phyloP scores from a whole-genome alignment of 73 alveolate genomes.

The Symbiodinium pilosum region DNA sequence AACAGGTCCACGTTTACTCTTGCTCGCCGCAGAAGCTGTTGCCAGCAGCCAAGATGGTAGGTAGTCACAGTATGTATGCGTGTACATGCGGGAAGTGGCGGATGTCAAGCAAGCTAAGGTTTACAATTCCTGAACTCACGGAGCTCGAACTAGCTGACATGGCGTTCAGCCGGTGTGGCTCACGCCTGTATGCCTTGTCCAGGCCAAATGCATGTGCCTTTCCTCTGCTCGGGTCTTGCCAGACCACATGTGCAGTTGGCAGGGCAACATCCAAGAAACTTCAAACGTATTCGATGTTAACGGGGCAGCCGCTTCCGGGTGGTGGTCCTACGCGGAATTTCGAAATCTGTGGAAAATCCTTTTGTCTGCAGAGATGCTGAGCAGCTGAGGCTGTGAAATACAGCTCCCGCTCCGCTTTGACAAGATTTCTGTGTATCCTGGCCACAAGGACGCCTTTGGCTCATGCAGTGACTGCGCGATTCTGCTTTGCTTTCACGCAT shows the following conservation, averaged over 20 bases:
- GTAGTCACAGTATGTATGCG: neutral
- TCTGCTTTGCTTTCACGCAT: neutral
- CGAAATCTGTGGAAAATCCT: neutral
- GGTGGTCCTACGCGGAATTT: neutral
- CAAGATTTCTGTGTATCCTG: conserved; percentile 49
- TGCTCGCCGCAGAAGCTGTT: conserved; percentile 60
- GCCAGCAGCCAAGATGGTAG: neutral
- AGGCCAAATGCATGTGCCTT: neutral
- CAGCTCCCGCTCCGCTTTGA: conserved; percentile 83
- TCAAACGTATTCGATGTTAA: conserved; percentile 45
- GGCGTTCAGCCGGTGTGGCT: conserved; percentile 83
- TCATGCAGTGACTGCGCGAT: neutral
- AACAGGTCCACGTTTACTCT: conserved; percentile 51
- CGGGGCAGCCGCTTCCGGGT: conserved; percentile 66
- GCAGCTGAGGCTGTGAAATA: conserved; percentile 80
- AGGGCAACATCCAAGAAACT: conserved; percentile 69
- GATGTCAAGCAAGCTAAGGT: conserved; percentile 3
- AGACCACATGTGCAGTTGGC: neutral
- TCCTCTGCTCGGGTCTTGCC: neutral
- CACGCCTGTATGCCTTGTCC: conserved; percentile 64
- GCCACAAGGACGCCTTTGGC: conserved; percentile 32
- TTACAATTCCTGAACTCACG: conserved; percentile 21
- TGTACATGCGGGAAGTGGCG: neutral
- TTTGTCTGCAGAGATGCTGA: neutral
- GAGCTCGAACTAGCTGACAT: conserved; percentile 90